A percentile compares a stretch with the other conserved stretches of the same genome.
phyloP scores from a whole-genome alignment of 257 asterid species.

The Verbena officinalis region DNA sequence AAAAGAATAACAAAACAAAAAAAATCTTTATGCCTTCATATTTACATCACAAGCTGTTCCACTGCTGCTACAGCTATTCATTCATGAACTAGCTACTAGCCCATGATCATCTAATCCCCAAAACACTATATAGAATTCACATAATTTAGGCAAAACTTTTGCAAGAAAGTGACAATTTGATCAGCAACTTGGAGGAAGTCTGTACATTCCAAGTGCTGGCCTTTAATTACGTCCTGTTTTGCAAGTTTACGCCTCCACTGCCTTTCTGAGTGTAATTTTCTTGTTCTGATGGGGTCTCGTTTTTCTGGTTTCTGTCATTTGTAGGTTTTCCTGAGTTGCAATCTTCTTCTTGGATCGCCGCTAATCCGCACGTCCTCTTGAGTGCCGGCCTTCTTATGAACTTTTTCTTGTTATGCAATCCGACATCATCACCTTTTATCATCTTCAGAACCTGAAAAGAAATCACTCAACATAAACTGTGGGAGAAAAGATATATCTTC shows the following conservation, averaged over 20 bases:
- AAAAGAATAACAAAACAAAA: neutral
- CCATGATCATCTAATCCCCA: constrained; percentile 21
- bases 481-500: neutral
- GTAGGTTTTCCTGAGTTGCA: constrained; percentile 38
- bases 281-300: constrained; percentile 25
- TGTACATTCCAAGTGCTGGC: constrained; percentile 32
- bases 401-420: constrained; percentile 57
- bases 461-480: neutral
- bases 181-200: constrained; percentile 25
- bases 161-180: neutral
- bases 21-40: constrained; percentile 23
- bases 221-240: neutral
- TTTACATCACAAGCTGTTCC: constrained; percentile 25
- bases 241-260: constrained; percentile 16
- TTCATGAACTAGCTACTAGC: constrained; percentile 24
- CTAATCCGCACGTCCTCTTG: constrained; percentile 53
- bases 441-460: constrained; percentile 64
- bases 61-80: constrained; percentile 7
- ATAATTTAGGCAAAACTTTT: neutral
- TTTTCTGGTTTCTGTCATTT: constrained; percentile 30
- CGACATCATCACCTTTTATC: constrained; percentile 71
- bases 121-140: neutral
- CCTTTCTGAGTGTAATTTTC: constrained; percentile 21
- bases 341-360: constrained; percentile 43
- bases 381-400: constrained; percentile 77